phyloP scores from a whole-genome alignment of 441 rosid species.

The Theobroma grandiflorum region DNA sequence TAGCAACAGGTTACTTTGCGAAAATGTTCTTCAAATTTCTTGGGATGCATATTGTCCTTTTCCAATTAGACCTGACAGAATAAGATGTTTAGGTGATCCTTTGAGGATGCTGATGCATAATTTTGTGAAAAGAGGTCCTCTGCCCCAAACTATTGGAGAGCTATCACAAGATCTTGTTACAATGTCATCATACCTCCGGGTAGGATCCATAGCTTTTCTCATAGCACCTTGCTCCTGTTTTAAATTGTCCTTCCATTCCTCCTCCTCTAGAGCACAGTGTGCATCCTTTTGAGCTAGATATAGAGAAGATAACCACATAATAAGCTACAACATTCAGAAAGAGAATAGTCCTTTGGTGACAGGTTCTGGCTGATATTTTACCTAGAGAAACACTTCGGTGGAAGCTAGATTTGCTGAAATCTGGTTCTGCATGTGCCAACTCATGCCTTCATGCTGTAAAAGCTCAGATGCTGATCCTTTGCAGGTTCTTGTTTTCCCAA shows the following conservation, averaged over 20 bases:
- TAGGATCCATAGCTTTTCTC: slow-evolving; percentile 39
- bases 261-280: background rate
- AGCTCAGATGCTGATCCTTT: slow-evolving; percentile 60
- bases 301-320: background rate
- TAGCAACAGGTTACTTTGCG: slow-evolving; percentile 58
- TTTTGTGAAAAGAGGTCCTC: slow-evolving; percentile 48
- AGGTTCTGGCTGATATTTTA: slow-evolving; percentile 58
- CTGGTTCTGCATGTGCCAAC: slow-evolving; percentile 58
- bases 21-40: slow-evolving; percentile 29
- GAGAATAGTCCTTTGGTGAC: slow-evolving; percentile 36
- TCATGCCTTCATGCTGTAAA: slow-evolving; percentile 61
- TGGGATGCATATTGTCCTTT: background rate
- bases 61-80: slow-evolving; percentile 9
- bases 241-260: slow-evolving; percentile 1
- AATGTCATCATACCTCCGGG: slow-evolving; percentile 54
- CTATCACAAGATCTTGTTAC: slow-evolving; percentile 44
- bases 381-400: slow-evolving; percentile 62
- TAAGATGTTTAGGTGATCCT: slow-evolving; percentile 49
- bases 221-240: background rate
- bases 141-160: slow-evolving; percentile 43
- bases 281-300: background rate
- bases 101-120: slow-evolving; percentile 41
- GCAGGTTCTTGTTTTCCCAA: slow-evolving; percentile 46
- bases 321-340: slow-evolving; percentile 12
- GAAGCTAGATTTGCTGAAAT: slow-evolving; percentile 65